phyloP scores from a whole-genome alignment of 352 stramenopile species.

The Pythium graminicola region DNA sequence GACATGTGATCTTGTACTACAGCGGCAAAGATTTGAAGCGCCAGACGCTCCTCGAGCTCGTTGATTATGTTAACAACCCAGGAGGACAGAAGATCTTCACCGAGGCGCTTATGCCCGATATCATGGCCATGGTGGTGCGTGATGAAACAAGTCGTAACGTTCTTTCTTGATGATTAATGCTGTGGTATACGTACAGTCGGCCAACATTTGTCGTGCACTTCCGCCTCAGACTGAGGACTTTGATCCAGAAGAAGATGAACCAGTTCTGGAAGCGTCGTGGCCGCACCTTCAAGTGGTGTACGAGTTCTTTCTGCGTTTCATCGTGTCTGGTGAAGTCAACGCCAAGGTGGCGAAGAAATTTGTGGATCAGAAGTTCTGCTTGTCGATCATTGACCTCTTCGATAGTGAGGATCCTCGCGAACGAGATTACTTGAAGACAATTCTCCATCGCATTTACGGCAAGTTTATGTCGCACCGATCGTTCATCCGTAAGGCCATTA shows the following conservation, averaged over 20 bases:
- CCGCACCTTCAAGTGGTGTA: slow-evolving; percentile 98
- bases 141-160: not conserved
- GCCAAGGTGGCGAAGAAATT: slow-evolving; percentile 97
- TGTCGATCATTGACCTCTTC: slow-evolving; percentile 78
- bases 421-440: slow-evolving; percentile 99
- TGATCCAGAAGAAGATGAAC: slow-evolving; percentile 98
- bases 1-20: slow-evolving; percentile 2
- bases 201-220: slow-evolving; percentile 94
- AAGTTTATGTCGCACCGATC: slow-evolving; percentile 97
- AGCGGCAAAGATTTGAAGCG: slow-evolving; percentile 96
- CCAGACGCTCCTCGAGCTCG: slow-evolving; percentile 97
- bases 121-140: slow-evolving; percentile 88
- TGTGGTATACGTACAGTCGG: slow-evolving; percentile 37
- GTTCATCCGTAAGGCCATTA: slow-evolving; percentile 97
- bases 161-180: not conserved
- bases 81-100: slow-evolving; percentile 96
- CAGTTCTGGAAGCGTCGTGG: slow-evolving; percentile 95
- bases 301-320: slow-evolving; percentile 98
- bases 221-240: slow-evolving; percentile 95
- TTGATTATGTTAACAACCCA: slow-evolving; percentile 98
- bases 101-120: slow-evolving; percentile 94
- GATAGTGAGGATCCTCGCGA: slow-evolving; percentile 96
- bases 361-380: slow-evolving; percentile 93
- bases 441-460: slow-evolving; percentile 98
- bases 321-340: slow-evolving; percentile 95